Base-by-base conservation (phyloP, 768 basidiomycete genomes). In the Hericium erinaceus region DNA sequence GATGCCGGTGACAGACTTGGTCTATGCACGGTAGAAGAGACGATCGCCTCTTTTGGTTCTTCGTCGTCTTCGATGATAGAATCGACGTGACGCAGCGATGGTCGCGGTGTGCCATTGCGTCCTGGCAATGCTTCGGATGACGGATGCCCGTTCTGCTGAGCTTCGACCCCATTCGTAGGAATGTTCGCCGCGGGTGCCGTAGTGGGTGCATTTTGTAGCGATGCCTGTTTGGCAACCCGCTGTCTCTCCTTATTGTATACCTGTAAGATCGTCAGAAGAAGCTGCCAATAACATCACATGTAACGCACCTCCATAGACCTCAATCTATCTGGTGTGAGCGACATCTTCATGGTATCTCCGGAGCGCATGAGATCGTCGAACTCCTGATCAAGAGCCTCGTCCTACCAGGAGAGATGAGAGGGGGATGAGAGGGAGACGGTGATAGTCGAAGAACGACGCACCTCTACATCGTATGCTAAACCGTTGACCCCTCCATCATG, bases 341-440 rank as follows among this genome's bases (percentile, higher is more conserved):
- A 95, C 64, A 98, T 85, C 68, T 92, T 97, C 88, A 97, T 89
- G 18, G 95, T 98, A 58, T 87, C 79, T 59, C 87, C 82, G 58
- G 90, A 92, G 54, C 82, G 83, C 84, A 98, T 87, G 70, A 98
- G 76, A 70, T 92, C 85, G 71, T 98, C 95, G 69, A 98, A 98
- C 69, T 95, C 90, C 61, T 88, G 85, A 57, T 65, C 64, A 68
- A 33, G 33, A 8, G 9, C 6, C 9, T 33, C 33, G 33, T 33
- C 46, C 50, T 22, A 53, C 53, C 58, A 38, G 33, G 48, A 56
- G 26, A 52, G 28, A 24, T 54, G 44, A 39, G 46, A 58, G 56
- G 39, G 18, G 48, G 20, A 39, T 54, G 44, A 39, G 46, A 58
- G 56, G 39, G 18, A 50, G 20, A 39, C 24, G 48, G 33, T 33